Base-by-base conservation (phyloP, 257 asterid genomes). In the Ocimum tenuiflorum region DNA sequence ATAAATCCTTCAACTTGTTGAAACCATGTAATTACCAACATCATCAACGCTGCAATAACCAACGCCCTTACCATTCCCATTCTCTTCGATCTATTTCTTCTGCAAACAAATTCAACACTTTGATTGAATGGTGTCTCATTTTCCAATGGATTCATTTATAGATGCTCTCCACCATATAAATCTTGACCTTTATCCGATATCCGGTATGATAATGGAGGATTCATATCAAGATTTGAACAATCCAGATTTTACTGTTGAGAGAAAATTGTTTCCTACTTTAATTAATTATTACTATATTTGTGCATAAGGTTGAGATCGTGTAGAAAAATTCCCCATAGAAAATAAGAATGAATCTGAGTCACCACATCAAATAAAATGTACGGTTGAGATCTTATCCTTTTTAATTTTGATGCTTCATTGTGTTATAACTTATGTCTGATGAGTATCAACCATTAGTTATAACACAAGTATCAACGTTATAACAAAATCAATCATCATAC, bases 1-100 rank as follows among this genome's bases (percentile, higher is more conserved):
- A 73, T 13, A 15, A 3, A 47, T 9, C 74, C 68, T 59, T 58
- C 61, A 1, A 70, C 69, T 60, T 15, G 36, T 50, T 23, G 24
- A 3, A 45, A 61, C 4, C 3, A 43, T 2, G 12, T 33, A 0
- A 20, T 54, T 5, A 15, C 57, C 73, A 45, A 11, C 39, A 42
- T 29, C 39, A 31, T 48, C 20, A 57, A 46, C 56, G 43, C 5
- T 11, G 54, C 54, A 3, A 50, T 4, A 15, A 60, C 22, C 1
- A 27, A 0, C 7, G 50, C 19, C 18, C 13, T 41, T 18, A 3
- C 0, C 0, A 49, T 9, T n/a, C n/a, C 17, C 66, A 60, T 60
- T 14, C 47, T 36, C 12, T 43, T 52, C 29, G 7, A 0, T 4
- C 31, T 27, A 19, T 4, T 14, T n/a, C 33, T 67, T 54, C 51